Base-by-base conservation (phyloP, 345 rosid genomes). In the Draba incana region DNA sequence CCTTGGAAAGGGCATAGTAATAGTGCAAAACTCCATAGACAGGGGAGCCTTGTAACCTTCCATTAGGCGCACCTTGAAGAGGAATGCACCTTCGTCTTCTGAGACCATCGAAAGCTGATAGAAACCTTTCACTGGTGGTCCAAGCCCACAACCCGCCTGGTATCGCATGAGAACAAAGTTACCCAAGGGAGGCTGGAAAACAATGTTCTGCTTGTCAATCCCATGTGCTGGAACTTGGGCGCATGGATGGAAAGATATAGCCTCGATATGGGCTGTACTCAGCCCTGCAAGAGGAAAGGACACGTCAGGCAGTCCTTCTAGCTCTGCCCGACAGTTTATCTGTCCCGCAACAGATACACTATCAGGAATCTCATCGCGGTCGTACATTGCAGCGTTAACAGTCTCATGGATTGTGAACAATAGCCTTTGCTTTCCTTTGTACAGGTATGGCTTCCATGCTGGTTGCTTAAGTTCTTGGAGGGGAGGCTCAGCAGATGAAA, bases 31-130 rank as follows among this genome's bases (percentile, higher is more conserved):
- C 66, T 89, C 99, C 91, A 88, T 91, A 30, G 91, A 72, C 68
- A 88, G 62, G 59, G 99, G 96, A 72, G 84, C 66, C 81, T 84
- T 91, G 58, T 87, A 85, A 16, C 97, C 96, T 79, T 90, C 96
- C 96, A 91, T 88, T 47, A 94, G 84, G 38, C 59, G 71, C 79
- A 94, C 75, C 81, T 86, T 91, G 77, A 88, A 91, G 59, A 94
- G 83, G 73, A 94, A 91, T 37, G 99, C 99, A 61, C 97, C 97
- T 79, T 94, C 92, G 62, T 91, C 92, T 76, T 94, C 99, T 46
- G 90, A 91, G 49, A 94, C 92, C 99, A 94, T 90, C 16, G 99
- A 94, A 59, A 94, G 79, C 71, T 94, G 99, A 78, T 94, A 94
- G 65, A 94, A 94, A 46, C 89, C 97, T 72, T 86, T 86, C 61